A percentile compares a stretch with the other conserved stretches of the same genome.
Conservation (phyloP, 2,329 filamentous ascomycete species). For the Gnomoniopsis sp. region DNA sequence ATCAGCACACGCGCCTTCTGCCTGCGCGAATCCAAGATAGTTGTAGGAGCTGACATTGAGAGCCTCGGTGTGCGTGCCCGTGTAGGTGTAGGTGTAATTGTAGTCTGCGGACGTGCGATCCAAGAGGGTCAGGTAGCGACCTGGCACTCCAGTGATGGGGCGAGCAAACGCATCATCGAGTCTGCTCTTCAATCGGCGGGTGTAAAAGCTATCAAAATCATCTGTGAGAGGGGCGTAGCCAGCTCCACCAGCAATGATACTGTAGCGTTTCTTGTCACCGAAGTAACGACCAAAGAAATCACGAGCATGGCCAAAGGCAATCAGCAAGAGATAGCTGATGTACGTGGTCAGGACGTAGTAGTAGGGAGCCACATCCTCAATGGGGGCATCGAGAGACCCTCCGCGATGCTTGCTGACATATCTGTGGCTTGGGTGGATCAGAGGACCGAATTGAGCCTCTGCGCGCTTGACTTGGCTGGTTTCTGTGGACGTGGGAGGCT, state of each 20-base stretch:
- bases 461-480: slow-evolving; percentile 69
- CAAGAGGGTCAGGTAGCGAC: slow-evolving; percentile 87
- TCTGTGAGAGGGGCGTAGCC: slow-evolving; percentile 95
- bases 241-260: slow-evolving; percentile 75
- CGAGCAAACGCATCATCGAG: slow-evolving; percentile 97
- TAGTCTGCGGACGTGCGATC: slow-evolving; percentile 89
- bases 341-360: slow-evolving; percentile 97
- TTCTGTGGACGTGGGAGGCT: slow-evolving; percentile 83
- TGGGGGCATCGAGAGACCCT: slow-evolving; percentile 71
- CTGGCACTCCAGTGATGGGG: slow-evolving; percentile 88
- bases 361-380: slow-evolving; percentile 95
- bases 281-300: slow-evolving; percentile 99
- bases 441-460: slow-evolving; percentile 88
- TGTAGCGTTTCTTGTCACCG: slow-evolving; percentile 76
- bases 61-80: slow-evolving; percentile 88
- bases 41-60: slow-evolving; percentile 99
- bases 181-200: slow-evolving; percentile 84
- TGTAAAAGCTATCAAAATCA: slow-evolving; percentile 99
- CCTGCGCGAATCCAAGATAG: slow-evolving; percentile 97
- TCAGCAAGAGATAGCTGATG: slow-evolving; percentile 94
- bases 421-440: slow-evolving; percentile 75
- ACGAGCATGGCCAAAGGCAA: slow-evolving; percentile 89
- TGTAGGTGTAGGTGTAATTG: slow-evolving; percentile 86
- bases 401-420: slow-evolving; percentile 89
- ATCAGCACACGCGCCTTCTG: slow-evolving; percentile 93